Conservation (phyloP, 495 filamentous ascomycete species). For the Sabuloglossum arenarium region DNA sequence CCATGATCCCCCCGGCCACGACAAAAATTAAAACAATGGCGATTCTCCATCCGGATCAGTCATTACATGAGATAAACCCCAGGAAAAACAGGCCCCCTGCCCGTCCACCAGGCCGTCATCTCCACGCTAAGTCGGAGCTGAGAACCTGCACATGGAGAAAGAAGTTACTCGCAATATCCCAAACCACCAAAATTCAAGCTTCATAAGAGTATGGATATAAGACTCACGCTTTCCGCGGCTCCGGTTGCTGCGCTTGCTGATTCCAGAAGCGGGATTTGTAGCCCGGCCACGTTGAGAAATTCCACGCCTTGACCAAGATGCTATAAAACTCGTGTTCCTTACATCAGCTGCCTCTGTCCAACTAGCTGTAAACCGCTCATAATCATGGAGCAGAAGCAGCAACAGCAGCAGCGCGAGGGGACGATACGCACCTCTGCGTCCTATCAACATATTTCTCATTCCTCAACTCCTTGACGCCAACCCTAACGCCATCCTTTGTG, state of each 20-base stretch:
- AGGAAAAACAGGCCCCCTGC: too few relatives aligned
- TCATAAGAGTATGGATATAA: neutral
- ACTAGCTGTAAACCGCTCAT: neutral
- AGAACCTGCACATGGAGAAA: neutral
- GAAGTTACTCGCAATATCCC: neutral
- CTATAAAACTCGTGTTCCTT: constrained; percentile 11
- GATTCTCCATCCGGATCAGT: too few relatives aligned
- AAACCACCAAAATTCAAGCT: neutral
- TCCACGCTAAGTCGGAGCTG: neutral
- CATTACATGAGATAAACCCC: neutral
- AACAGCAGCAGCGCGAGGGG: neutral
- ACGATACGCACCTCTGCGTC: constrained; percentile 43
- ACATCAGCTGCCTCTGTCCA: neutral
- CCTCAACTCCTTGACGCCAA: constrained; percentile 53
- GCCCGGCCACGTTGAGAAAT: constrained; percentile 36
- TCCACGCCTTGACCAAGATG: constrained; percentile 60
- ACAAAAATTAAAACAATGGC: neutral
- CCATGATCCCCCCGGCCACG: neutral
- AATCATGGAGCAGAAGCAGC: neutral
- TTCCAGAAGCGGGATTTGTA: constrained; percentile 40
- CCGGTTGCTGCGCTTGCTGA: constrained; percentile 1
- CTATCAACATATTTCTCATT: constrained; percentile 64
- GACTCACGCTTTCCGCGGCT: constrained; percentile 1
- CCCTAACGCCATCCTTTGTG: constrained; percentile 66
- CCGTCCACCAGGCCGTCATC: neutral